A percentile compares a stretch with the other conserved stretches of the same genome.
phyloP scores from a whole-genome alignment of 495 filamentous ascomycete genomes.

The Lophium mytilinum region DNA sequence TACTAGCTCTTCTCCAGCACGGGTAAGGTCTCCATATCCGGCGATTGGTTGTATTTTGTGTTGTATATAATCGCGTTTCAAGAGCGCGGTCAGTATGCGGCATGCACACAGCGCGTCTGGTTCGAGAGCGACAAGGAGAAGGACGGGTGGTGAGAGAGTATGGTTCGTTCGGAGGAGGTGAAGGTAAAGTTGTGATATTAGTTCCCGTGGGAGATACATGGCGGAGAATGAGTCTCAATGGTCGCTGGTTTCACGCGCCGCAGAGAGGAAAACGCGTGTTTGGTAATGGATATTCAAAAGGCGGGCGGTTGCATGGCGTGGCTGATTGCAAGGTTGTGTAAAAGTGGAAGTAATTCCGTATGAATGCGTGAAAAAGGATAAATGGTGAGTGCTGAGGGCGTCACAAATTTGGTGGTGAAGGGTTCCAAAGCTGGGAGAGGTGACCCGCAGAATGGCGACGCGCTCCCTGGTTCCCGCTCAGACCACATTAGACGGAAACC shows the following conservation, averaged over 20 bases:
- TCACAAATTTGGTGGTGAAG: too few relatives aligned
- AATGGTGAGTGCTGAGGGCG: neutral
- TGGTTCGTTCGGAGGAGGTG: constrained; percentile 76
- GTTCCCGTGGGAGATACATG: constrained; percentile 91
- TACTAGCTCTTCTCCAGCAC: constrained; percentile 66
- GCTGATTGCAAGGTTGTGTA: neutral
- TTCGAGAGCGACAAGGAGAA: constrained; percentile 90
- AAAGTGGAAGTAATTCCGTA: neutral
- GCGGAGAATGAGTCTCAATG: constrained; percentile 4
- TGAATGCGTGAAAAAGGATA: neutral
- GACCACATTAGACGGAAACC: too few relatives aligned
- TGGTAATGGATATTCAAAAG: neutral
- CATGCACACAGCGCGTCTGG: constrained; percentile 93
- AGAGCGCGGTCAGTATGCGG: constrained; percentile 79
- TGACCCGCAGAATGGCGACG: too few relatives aligned
- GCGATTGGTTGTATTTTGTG: constrained; percentile 94
- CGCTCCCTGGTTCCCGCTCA: too few relatives aligned
- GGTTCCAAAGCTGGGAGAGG: too few relatives aligned
- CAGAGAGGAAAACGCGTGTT: constrained; percentile 9
- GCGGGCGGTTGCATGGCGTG: neutral
- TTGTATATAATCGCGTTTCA: constrained; percentile 96
- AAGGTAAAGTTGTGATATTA: constrained; percentile 83
- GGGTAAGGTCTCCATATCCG: constrained; percentile 83
- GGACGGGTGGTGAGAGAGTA: constrained; percentile 74
- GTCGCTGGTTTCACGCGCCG: neutral